phyloP scores from a whole-genome alignment of 2,329 filamentous ascomycete genomes.

The Fusarium sp. region DNA sequence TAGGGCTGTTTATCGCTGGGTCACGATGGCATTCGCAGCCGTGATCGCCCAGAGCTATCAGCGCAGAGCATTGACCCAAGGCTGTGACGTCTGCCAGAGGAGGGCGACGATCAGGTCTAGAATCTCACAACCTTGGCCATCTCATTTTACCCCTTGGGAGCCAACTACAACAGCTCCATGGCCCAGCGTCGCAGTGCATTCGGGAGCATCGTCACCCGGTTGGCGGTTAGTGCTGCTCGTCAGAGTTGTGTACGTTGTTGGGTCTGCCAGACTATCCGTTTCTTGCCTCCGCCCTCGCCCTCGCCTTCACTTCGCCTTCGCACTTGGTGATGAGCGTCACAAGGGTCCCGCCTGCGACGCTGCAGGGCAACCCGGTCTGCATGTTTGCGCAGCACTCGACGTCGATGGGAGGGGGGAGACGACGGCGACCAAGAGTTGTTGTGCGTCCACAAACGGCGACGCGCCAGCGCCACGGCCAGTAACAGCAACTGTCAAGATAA shows the following conservation, averaged over 20 bases:
- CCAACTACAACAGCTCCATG: background rate
- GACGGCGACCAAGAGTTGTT: slow-evolving; percentile 10
- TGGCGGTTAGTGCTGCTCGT: background rate
- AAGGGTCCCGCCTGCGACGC: slow-evolving; percentile 37
- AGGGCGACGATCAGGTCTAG: slow-evolving; percentile 36
- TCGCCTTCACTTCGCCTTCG: no score
- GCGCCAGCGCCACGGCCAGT: background rate
- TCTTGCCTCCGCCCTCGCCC: no score
- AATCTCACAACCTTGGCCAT: slow-evolving; percentile 18
- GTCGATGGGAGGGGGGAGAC: no score
- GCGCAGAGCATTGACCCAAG: slow-evolving; percentile 3
- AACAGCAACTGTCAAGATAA: no score
- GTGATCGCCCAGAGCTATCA: slow-evolving; percentile 27
- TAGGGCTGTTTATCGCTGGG: slow-evolving; percentile 31
- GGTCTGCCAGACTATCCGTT: no score
- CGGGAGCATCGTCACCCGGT: background rate
- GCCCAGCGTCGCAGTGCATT: slow-evolving; percentile 17
- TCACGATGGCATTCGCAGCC: slow-evolving; percentile 20
- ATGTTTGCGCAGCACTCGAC: slow-evolving; percentile 31
- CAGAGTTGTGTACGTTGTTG: no score
- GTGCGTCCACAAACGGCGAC: background rate
- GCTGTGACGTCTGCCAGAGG: slow-evolving; percentile 22
- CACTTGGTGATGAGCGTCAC: slow-evolving; percentile 25
- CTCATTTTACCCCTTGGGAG: slow-evolving; percentile 27
- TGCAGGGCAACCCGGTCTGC: slow-evolving; percentile 32